Conservation (phyloP, 495 filamentous ascomycete genomes). For the Podospora australis region DNA sequence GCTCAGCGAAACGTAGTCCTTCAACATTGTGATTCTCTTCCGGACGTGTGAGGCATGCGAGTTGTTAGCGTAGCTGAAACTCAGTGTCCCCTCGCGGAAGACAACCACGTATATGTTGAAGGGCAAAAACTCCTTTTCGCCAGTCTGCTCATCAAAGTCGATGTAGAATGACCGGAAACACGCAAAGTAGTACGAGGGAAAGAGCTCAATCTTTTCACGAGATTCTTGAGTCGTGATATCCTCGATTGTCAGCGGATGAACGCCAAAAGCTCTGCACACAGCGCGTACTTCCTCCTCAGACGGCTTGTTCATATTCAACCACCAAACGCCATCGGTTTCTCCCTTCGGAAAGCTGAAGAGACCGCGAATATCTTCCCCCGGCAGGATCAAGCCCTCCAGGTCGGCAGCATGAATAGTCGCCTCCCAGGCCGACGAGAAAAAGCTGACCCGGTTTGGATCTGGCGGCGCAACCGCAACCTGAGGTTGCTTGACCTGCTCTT, state of each 20-base stretch:
- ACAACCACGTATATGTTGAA: conserved; percentile 96
- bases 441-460: conserved; percentile 76
- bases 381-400: conserved; percentile 77
- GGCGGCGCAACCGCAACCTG: conserved; percentile 22
- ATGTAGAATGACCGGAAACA: conserved; percentile 87
- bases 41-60: conserved; percentile 81
- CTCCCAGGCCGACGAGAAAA: conserved; percentile 91
- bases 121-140: conserved; percentile 75
- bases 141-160: conserved; percentile 58
- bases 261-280: conserved; percentile 84
- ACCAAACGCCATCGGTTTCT: conserved; percentile 78
- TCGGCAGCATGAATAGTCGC: conserved; percentile 85
- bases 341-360: conserved; percentile 70
- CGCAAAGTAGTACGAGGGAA: conserved; percentile 94
- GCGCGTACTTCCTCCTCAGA: conserved; percentile 82
- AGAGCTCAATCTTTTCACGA: conserved; percentile 96
- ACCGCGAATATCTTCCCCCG: conserved; percentile 80
- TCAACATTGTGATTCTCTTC: conserved; percentile 82
- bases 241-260: conserved; percentile 89
- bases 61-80: conserved; percentile 83
- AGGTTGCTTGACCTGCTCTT: conserved; percentile 13
- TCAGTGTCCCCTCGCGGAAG: conserved; percentile 90
- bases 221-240: conserved; percentile 92
- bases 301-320: conserved; percentile 88
- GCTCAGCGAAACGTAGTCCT: conserved; percentile 86